Base-by-base conservation (phyloP, 2,329 filamentous ascomycete species). In the Alternaria burnsii region DNA sequence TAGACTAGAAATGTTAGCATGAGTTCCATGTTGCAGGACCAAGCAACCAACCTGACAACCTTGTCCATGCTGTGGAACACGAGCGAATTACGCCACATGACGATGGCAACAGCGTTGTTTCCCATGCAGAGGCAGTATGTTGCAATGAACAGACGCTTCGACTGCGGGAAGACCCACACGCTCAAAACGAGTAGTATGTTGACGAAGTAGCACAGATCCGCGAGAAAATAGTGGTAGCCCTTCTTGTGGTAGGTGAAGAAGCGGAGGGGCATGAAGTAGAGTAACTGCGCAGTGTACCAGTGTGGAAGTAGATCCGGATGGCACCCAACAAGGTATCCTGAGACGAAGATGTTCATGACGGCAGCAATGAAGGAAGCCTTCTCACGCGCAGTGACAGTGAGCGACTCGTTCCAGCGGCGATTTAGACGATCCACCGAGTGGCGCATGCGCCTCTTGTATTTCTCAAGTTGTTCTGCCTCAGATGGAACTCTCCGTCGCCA, bases 31-130 rank as follows among this genome's bases (percentile, higher is more conserved):
- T 58, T 52, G 36, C 3, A 20, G 18, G 51, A 24, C 36, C 26
- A 14, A 16, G 48, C 67, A 38, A 59, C 81, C 68, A 79, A 88
- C 76, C 92, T 95, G 12, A 94, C 96, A 62, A 98, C 93, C 80
- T 99, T 99, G 84, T 99, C 95, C 80, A 99, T 89, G 75, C 93
- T 97, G 83, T 99, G 95, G 79, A 99, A 99, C 47, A 99, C 95
- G 74, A 99, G 87, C 32, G 94, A 97, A 78, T 99, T 99, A 66
- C 95, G 89, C 95, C 95, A 99, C 94, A 99, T 95, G 76, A 95
- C 93, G 77, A 99, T 98, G 12, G 95, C 95, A 47, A 97, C 89
- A 20, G 95, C 95, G 76, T 99, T 99, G 80, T 99, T 99, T 65
- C 95, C 95, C 75, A 92, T 96, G 10, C 94, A 92, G 34, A 99